Evolutionary conservation across 2,329 filamentous ascomycete genomes (phyloP).

Genomic region (Raffaelea deltoideospora): DNA sequence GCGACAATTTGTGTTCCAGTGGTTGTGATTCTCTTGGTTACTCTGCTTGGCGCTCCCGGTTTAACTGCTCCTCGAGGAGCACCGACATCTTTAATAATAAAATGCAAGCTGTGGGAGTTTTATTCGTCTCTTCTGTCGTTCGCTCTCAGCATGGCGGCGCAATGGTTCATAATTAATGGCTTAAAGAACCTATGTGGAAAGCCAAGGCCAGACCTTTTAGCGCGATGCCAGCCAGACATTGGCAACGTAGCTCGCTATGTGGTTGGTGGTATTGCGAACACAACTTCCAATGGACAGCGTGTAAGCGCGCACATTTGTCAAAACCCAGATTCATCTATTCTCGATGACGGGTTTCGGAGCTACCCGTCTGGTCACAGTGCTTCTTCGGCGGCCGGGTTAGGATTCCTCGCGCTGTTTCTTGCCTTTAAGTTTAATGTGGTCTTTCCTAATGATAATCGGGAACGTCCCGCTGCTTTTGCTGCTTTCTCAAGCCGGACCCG

Average conservation of each 20-base stretch:
- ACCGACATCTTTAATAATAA: conserved; percentile 53
- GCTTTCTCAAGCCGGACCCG: conserved; percentile 60
- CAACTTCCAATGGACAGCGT: conserved; percentile 45
- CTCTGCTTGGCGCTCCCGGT: conserved; percentile 57
- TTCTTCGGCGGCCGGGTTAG: conserved; percentile 61
- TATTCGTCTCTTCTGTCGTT: conserved; percentile 77
- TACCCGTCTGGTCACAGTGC: conserved; percentile 69
- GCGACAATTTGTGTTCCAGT: conserved; percentile 50
- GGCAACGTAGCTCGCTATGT: conserved; percentile 41
- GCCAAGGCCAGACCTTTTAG: conserved; percentile 46
- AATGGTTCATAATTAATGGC: conserved; percentile 70
- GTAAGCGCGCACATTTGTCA: conserved; percentile 66
- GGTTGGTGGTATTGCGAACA: conserved; percentile 43
- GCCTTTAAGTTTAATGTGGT: conserved; percentile 68
- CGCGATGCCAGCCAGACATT: conserved; percentile 63
- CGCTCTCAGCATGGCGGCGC: conserved; percentile 51
- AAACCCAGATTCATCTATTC: conserved; percentile 41
- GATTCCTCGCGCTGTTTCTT: conserved; percentile 78
- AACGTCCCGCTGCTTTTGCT: conserved; percentile 39
- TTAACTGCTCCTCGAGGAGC: conserved; percentile 48
- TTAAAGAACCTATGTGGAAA: conserved; percentile 82
- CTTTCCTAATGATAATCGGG: conserved; percentile 39
- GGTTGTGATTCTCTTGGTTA: conserved; percentile 51
- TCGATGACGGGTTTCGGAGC: conserved; percentile 71
- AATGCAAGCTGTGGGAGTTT: conserved; percentile 79